Conservation (phyloP, 2,329 filamentous ascomycete genomes). For the Penicillium sp. region DNA sequence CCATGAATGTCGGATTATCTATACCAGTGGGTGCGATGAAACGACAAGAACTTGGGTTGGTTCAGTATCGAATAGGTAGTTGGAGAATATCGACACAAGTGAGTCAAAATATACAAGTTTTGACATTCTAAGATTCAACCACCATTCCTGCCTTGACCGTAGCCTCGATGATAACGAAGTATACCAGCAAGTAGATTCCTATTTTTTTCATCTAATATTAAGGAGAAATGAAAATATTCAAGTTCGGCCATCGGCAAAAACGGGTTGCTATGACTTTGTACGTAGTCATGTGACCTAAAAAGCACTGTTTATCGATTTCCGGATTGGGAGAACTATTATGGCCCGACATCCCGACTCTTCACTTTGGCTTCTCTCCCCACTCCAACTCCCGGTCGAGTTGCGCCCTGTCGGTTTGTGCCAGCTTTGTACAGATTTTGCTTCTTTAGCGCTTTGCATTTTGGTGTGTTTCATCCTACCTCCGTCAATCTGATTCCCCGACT, state of each 20-base stretch:
- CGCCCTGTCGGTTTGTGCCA: conserved; percentile 16
- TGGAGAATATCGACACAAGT: too few relatives aligned
- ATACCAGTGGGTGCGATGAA: too few relatives aligned
- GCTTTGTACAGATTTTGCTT: conserved; percentile 24
- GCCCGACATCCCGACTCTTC: conserved; percentile 18
- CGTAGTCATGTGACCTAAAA: conserved; percentile 14
- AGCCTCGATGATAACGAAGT: neutral
- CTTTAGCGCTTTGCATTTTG: conserved; percentile 26
- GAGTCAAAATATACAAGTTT: too few relatives aligned
- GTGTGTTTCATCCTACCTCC: conserved; percentile 9
- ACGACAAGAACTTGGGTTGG: too few relatives aligned
- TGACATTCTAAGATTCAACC: too few relatives aligned
- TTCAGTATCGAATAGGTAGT: too few relatives aligned
- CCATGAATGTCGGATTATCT: too few relatives aligned
- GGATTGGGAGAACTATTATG: conserved; percentile 28
- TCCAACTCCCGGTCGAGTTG: conserved; percentile 14
- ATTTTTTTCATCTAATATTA: neutral
- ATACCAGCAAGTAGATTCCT: too few relatives aligned
- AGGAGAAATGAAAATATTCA: neutral
- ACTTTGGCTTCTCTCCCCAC: conserved; percentile 16
- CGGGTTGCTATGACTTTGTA: conserved; percentile 11
- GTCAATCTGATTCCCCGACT: neutral
- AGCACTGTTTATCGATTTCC: conserved; percentile 37
- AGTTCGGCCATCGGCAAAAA: neutral
- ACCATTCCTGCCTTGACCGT: too few relatives aligned